Conservation (phyloP, 345 rosid genomes). For the Nephelium lappaceum region DNA sequence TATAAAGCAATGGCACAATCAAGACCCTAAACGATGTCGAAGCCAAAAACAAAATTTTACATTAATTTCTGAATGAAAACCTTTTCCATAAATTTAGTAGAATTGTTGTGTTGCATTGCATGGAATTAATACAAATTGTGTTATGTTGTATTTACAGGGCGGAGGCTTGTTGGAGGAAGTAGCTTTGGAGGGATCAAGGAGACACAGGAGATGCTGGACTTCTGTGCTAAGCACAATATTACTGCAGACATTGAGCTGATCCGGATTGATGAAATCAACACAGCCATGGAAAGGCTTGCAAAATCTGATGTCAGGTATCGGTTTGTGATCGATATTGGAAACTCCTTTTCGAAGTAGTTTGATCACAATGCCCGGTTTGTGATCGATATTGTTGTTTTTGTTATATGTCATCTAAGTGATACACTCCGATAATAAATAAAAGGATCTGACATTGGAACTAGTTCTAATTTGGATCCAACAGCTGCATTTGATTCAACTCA, state of each 20-base stretch:
- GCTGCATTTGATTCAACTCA: no score
- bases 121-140: neutral
- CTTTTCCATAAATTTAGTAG: neutral
- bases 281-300: conserved; percentile 86
- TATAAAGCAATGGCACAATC: neutral
- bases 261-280: conserved; percentile 65
- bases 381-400: neutral
- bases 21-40: neutral
- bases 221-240: conserved; percentile 79
- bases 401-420: no score
- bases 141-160: conserved; percentile 35
- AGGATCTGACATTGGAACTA: no score
- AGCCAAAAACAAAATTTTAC: no score
- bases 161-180: conserved; percentile 87
- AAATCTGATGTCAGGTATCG: conserved; percentile 90
- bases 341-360: conserved; percentile 48
- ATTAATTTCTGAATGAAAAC: neutral
- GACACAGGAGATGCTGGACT: conserved; percentile 90
- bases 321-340: conserved; percentile 83
- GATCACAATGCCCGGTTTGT: neutral
- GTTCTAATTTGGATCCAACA: no score
- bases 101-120: neutral
- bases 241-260: conserved; percentile 81
- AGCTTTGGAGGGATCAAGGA: conserved; percentile 78
- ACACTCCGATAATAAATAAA: no score